Base-by-base conservation (phyloP, 176 grass and related monocot species). In the Aegilops bicornis region DNA sequence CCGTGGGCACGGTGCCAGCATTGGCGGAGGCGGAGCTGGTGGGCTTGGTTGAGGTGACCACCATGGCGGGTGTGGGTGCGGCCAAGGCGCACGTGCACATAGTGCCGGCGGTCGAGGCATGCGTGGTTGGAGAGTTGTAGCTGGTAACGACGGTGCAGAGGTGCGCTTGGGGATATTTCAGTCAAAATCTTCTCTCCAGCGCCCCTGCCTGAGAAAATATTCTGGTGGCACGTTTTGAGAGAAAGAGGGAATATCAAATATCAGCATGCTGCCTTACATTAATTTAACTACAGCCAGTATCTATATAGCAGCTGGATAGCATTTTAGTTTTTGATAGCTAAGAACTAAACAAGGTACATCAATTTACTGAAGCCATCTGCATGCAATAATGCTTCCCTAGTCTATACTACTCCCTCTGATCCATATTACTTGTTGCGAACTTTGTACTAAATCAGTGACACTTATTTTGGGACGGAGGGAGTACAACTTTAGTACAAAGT, bases 291-390 rank as follows among this genome's bases (percentile, higher is more conserved):
- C 9, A 56, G 37, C 25, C 58, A 60, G 61, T 29, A 52, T 19
- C 8, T 67, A 79, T 43, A 13, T 54, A 78, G 37, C 31, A 85
- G 40, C 15, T 42, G 16, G 7, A 42, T 58, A 43, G 69, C 37
- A 3, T 43, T 74, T 74, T 16, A 88, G 25, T 20, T 45, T 59
- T 62, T 50, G 12, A 50, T 29, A 60, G 52, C 10, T 60, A 84
- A 35, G 43, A 68, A 29, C 5, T 47, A 31, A 62, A 56, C 19
- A 52, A 58, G 14, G 7, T 6, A 35, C 52, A 73, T 8, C 20
- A 71, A 83, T 58, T 77, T 78, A 77, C 43, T 83, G 47, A 83
- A 61, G 25, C 47, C 45, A 60, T 39, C 47, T 4, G 13, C 13
- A 68, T 52, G 43, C 27, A 78, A 24, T 14, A 72, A 76, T 69